Evolutionary conservation across 345 rosid genomes (phyloP).

Genomic region (Eucalyptus albens): DNA sequence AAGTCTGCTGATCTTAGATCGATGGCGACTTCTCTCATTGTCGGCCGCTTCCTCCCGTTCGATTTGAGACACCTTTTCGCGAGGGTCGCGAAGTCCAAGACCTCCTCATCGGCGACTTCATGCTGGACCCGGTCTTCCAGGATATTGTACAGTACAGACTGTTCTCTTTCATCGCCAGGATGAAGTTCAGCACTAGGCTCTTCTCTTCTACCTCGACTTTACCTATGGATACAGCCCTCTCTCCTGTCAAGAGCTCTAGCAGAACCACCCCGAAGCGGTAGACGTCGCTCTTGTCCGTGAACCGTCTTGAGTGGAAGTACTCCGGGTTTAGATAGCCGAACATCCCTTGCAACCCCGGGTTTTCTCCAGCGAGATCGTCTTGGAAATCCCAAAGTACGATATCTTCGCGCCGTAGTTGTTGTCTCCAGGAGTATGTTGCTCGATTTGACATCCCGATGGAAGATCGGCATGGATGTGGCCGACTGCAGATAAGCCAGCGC

Average conservation of each 20-base stretch:
- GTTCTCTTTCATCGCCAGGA: background rate
- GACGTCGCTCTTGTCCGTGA: background rate
- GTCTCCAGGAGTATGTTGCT: constrained; percentile 3
- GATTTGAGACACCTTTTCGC: background rate
- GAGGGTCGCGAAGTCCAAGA: background rate
- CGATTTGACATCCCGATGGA: constrained; percentile 3
- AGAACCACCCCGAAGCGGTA: background rate
- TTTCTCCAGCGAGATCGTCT: background rate
- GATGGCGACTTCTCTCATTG: background rate
- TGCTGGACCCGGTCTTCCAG: background rate
- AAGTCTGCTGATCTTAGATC: background rate
- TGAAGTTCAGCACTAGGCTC: background rate
- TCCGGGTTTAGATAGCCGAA: background rate
- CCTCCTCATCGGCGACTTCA: background rate
- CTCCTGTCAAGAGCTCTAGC: background rate
- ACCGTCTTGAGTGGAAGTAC: background rate
- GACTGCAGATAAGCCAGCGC: background rate
- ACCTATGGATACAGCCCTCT: background rate
- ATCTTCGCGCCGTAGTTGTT: background rate
- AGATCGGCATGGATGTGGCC: background rate
- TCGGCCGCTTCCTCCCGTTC: constrained; percentile 1
- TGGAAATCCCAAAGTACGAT: background rate
- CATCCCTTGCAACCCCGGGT: background rate
- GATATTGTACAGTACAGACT: background rate
- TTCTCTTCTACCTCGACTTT: background rate